These are phyloP conservation scores for Triticum urartu DNA, from an alignment of 176 grass and related monocot species.

Conservation along the genomic window DNA sequence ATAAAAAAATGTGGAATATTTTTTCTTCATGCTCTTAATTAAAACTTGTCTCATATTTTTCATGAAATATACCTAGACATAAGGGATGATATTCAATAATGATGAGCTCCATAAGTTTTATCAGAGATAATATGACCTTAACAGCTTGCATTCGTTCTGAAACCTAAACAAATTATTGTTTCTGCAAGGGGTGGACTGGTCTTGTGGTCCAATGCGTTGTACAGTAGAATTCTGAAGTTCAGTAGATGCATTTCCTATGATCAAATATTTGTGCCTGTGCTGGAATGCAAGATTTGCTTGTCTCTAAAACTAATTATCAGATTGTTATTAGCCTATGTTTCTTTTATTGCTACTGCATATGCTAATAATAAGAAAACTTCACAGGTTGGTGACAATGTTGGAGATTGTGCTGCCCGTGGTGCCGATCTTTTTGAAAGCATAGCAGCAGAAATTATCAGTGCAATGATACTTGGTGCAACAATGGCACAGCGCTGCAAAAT, in stretches of 20 bases:
- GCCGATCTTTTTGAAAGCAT: slow-evolving; percentile 99
- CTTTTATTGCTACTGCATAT: slow-evolving; percentile 11
- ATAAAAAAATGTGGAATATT: background rate
- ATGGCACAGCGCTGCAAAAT: slow-evolving; percentile 99
- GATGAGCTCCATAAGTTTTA: background rate
- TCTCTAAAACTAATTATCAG: background rate
- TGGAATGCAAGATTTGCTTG: slow-evolving; percentile 15
- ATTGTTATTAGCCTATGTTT: slow-evolving; percentile 29
- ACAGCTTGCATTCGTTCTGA: background rate
- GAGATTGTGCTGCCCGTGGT: slow-evolving; percentile 95
- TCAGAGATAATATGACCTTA: background rate
- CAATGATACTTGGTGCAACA: slow-evolving; percentile 98
- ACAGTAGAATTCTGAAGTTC: background rate
- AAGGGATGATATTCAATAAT: background rate
- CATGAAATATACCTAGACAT: slow-evolving; percentile 4
- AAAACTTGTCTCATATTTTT: slow-evolving; percentile 12
- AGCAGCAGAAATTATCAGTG: slow-evolving; percentile 99
- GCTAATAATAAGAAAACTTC: slow-evolving; percentile 21
- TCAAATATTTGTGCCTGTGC: slow-evolving; percentile 3
- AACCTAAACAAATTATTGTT: background rate
- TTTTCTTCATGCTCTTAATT: background rate
- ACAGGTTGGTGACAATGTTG: slow-evolving; percentile 99
- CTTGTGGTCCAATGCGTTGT: background rate
- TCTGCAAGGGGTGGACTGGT: background rate
- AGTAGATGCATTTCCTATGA: background rate